phyloP scores from a whole-genome alignment of 306 rosid species.

The Vigna angularis region DNA sequence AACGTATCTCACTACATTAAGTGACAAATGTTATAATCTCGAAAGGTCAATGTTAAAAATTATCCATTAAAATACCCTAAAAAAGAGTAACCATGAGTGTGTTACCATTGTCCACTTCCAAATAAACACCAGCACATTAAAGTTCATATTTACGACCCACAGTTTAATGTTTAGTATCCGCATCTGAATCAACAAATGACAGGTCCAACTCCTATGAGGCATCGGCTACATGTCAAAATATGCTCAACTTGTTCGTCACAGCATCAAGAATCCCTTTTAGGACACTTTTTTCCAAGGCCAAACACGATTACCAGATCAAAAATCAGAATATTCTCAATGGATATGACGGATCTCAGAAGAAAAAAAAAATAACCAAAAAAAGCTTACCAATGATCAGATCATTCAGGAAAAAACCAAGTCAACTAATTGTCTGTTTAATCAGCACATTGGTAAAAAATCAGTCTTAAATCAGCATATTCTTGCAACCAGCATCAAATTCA shows the following conservation, averaged over 20 bases:
- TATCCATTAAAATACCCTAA: constrained; percentile 41
- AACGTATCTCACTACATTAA: constrained; percentile 61
- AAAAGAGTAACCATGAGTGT: constrained; percentile 42
- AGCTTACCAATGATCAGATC: constrained; percentile 67
- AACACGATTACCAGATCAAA: constrained; percentile 51
- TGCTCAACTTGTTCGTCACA: constrained; percentile 58
- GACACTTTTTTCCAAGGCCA: constrained; percentile 42
- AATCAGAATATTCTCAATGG: constrained; percentile 47
- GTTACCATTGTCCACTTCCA: constrained; percentile 55
- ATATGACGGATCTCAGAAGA: constrained; percentile 45
- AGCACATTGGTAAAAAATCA: constrained; percentile 69
- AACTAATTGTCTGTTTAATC: constrained; percentile 64
- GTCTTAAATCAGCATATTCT: constrained; percentile 73
- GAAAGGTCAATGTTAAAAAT: constrained; percentile 43
- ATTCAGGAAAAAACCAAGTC: constrained; percentile 57
- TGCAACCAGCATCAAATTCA: constrained; percentile 79
- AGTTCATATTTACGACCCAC: constrained; percentile 49
- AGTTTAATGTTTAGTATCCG: constrained; percentile 47
- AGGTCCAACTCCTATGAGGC: constrained; percentile 58
- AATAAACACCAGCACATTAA: constrained; percentile 47
- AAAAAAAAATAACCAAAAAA: constrained; percentile 50
- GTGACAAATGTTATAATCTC: constrained; percentile 53
- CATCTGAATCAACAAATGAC: constrained; percentile 53
- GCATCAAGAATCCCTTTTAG: constrained; percentile 56
- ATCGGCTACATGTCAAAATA: constrained; percentile 58